Evolutionary conservation across 2,329 filamentous ascomycete genomes (phyloP), one percentile per base, ranked within the genome.

Genomic region (Colletotrichum salicis): DNA sequence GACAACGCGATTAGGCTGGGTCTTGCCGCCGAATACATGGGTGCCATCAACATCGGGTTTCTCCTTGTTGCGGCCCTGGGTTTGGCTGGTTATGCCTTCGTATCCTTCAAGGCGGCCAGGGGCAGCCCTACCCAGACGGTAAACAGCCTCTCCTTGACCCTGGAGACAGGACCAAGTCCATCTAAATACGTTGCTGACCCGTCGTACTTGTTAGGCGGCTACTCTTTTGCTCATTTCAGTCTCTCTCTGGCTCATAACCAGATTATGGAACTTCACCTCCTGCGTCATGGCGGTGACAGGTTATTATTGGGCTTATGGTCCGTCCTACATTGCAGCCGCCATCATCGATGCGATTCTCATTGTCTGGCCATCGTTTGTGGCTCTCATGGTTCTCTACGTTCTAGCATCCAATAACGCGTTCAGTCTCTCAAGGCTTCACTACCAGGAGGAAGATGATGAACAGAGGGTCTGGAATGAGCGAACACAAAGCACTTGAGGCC

Each of bases 41-140:
- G 15, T 5, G 52, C 7, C 57, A 10, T 67, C 1, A n/a, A 7
- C 22, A 8, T 54, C 13, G 24, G 41, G 15, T 48, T 48, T 11
- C 41, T 48, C 8, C 6, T 19, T 5, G 22, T 13, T 2, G 24
- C 22, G 1, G 60, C 60, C 41, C 22, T 54, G 11, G 60, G 37
- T 3, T 29, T 31, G 19, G 12, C 52, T 8, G 66, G 64, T 5
- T 69, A 69, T n/a, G 45, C 66, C 2, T 37, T 33, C 33, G 51
- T 58, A 22, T 41, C 66, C 1, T 52, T 41, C 54, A 64, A 58
- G 41, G 54, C 64, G 13, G 41, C 66, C 1, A 4, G 29, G 15
- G 54, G 66, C 13, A 69, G 52, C 13, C 51, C 60, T 11, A 19
- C 64, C 1, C 29, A 64, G 6, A 62, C 54, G 66, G 66, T 68